Evolutionary conservation across 2,329 filamentous ascomycete species (phyloP).

Genomic region (Penicillium paneum): DNA sequence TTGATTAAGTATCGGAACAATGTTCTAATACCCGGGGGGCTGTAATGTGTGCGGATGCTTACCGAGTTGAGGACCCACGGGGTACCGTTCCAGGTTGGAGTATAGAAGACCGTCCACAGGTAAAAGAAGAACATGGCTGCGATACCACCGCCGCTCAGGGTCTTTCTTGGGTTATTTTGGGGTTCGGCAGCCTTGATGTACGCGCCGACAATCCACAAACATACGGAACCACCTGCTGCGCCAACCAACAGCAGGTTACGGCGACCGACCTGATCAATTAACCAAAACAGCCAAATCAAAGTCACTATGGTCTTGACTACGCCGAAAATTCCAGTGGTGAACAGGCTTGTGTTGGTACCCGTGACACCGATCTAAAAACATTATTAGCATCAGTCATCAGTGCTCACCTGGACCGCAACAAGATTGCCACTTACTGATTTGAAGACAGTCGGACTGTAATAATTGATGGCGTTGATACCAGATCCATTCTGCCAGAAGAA

Average conservation of each 20-base stretch:
- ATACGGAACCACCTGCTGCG: slow-evolving; percentile 55
- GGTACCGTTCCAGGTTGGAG: slow-evolving; percentile 69
- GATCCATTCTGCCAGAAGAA: slow-evolving; percentile 77
- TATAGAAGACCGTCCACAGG: slow-evolving; percentile 72
- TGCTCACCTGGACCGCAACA: background rate
- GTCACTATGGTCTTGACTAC: slow-evolving; percentile 70
- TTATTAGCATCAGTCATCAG: slow-evolving; percentile 3
- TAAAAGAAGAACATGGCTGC: slow-evolving; percentile 65
- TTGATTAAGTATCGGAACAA: background rate
- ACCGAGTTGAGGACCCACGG: slow-evolving; percentile 70
- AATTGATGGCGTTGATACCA: slow-evolving; percentile 77
- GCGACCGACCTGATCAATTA: slow-evolving; percentile 64
- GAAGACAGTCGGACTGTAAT: slow-evolving; percentile 69
- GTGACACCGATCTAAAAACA: slow-evolving; percentile 54
- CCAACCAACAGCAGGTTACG: slow-evolving; percentile 65
- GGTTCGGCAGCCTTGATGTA: slow-evolving; percentile 39
- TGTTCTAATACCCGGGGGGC: background rate
- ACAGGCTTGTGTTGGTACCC: slow-evolving; percentile 57
- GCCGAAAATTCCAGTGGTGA: slow-evolving; percentile 73
- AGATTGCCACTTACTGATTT: slow-evolving; percentile 29
- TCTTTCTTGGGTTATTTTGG: slow-evolving; percentile 17
- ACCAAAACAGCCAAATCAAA: slow-evolving; percentile 64
- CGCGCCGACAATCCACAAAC: slow-evolving; percentile 38
- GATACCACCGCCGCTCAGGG: slow-evolving; percentile 35
- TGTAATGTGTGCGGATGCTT: slow-evolving; percentile 5